Evolutionary conservation across 2,329 filamentous ascomycete genomes (phyloP), one percentile per base, ranked within the genome.

Genomic region (Fusarium anguioides): DNA sequence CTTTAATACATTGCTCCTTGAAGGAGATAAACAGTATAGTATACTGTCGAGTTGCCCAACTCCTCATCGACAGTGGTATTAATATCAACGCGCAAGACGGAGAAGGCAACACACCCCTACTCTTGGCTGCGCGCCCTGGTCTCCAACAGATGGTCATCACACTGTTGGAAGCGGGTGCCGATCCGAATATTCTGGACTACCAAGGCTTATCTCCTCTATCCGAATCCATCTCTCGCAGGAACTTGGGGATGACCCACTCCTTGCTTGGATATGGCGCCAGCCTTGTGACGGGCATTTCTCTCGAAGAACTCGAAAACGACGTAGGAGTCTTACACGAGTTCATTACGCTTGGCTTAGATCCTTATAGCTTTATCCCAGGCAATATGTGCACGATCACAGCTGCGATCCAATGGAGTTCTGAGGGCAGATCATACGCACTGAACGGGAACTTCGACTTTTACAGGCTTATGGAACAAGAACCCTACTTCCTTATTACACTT

Each of bases 401-500:
- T 17, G 33, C 68, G 45, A 37, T 69, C 5, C 29, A 12, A 4
- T 46, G 20, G 31, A 15, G 42, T 8, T 4, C 24, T 3, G 15
- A 29, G 6, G 35, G 47, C 18, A 61, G 59, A 15, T 26, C 44
- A 2, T 59, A 47, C 15, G 54, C 44, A 12, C 35, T 73, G 9
- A 73, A 71, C 48, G 48, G 45, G 18, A 35, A 61, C 17, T 60
- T 72, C 27, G 71, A 73, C 61, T 72, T 64, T 40, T 54, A 51
- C 11, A 48, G 47, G 5, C 46, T 73, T 12, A 51, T 45, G 20
- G 35, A 60, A 17, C 54, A 68, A 18, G 52, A 60, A 9, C 69
- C 71, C 17, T 33, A 47, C 4, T 39, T 73, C 5, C 31, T 73
- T n/a, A 39, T 39, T 24, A 23, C 1, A 8, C 11, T 24, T 7